These are phyloP conservation scores for Golovinomyces cichoracearum DNA, from an alignment of 2,329 filamentous ascomycete species.

Conservation along the genomic window DNA sequence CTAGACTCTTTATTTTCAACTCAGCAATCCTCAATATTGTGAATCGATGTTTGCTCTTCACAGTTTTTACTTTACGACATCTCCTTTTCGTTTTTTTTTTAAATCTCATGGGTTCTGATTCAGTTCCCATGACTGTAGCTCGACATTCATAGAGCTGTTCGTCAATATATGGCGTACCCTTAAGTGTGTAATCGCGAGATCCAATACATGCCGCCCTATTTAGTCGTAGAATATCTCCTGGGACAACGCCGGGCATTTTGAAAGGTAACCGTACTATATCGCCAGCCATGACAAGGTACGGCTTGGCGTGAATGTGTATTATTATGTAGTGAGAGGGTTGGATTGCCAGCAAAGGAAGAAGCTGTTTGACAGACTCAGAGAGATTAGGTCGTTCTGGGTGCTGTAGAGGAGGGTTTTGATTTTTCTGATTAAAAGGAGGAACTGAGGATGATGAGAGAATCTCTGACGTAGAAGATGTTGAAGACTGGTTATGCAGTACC, in stretches of 20 bases:
- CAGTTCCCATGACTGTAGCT: conserved; percentile 59
- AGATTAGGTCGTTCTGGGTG: conserved; percentile 16
- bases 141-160: conserved; percentile 63
- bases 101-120: conserved; percentile 50
- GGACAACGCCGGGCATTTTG: conserved; percentile 45
- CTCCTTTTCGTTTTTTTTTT: conserved; percentile 65
- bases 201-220: conserved; percentile 66
- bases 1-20: conserved; percentile 25
- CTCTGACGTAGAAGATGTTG: too few relatives aligned
- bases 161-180: conserved; percentile 59
- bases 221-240: conserved; percentile 67
- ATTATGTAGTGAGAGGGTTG: conserved; percentile 58
- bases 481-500: too few relatives aligned
- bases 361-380: conserved; percentile 28
- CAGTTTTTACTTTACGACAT: conserved; percentile 44
- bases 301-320: conserved; percentile 50
- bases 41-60: conserved; percentile 74
- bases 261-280: conserved; percentile 57
- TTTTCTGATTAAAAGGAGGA: not conserved
- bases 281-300: conserved; percentile 54
- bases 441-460: not conserved
- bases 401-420: conserved; percentile 6
- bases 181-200: conserved; percentile 71
- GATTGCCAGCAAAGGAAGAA: conserved; percentile 44
- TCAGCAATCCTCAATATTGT: conserved; percentile 70